A percentile compares a stretch with the other conserved stretches of the same genome.
phyloP scores from a whole-genome alignment of 345 rosid species.

The Euphorbia lathyris region DNA sequence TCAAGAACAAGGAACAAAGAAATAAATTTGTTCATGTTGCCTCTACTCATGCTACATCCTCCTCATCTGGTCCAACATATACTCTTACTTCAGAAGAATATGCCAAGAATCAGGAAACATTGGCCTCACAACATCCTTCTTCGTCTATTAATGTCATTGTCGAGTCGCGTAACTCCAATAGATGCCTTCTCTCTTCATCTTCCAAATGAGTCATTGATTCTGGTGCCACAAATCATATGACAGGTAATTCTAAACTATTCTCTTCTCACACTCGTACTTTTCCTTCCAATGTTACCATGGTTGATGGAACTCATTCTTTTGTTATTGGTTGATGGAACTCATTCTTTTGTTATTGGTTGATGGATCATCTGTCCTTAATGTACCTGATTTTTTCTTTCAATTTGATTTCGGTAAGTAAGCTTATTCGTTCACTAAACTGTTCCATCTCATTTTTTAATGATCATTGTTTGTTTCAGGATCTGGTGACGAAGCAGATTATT shows the following conservation, averaged over 20 bases:
- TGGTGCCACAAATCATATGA: too few species aligned
- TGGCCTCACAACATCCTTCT: too few species aligned
- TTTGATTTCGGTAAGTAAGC: neutral
- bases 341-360: neutral
- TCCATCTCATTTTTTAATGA: neutral
- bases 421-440: too few species aligned
- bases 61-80: too few species aligned
- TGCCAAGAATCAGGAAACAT: too few species aligned
- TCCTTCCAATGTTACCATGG: neutral
- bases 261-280: neutral
- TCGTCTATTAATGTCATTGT: neutral
- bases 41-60: too few species aligned
- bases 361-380: neutral
- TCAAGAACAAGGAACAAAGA: too few species aligned
- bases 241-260: neutral
- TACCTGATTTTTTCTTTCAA: neutral
- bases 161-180: neutral
- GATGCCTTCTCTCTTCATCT: neutral
- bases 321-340: neutral
- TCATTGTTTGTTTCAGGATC: neutral
- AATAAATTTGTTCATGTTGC: too few species aligned
- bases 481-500: neutral
- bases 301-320: neutral
- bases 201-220: too few species aligned
- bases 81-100: too few species aligned